A percentile compares a stretch with the other conserved stretches of the same genome.
phyloP scores from a whole-genome alignment of 2,329 filamentous ascomycete species.

The Hypoxylon sp. region DNA sequence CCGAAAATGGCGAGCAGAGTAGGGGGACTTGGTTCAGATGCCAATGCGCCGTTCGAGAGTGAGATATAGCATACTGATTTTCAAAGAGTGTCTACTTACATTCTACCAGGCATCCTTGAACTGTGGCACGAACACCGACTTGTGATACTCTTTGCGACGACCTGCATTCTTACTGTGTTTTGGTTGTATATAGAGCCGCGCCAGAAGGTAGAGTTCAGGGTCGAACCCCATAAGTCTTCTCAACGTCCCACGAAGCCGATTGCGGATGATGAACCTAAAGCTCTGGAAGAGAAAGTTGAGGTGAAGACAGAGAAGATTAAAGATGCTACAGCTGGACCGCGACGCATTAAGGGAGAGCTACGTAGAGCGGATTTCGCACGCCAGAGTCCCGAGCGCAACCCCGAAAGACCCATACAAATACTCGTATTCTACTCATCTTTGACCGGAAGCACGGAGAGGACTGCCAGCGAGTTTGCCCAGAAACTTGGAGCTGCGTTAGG shows the following conservation, averaged over 20 bases:
- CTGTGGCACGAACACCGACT: conserved; percentile 65
- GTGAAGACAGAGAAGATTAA: conserved; percentile 40
- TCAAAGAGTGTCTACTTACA: conserved; percentile 1
- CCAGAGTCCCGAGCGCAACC: conserved; percentile 49
- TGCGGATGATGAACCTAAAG: conserved; percentile 1
- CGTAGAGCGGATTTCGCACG: conserved; percentile 56
- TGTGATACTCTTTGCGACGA: conserved; percentile 59
- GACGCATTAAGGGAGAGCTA: conserved; percentile 63
- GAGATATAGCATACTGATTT: conserved; percentile 5
- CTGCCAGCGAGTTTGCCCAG: conserved; percentile 74
- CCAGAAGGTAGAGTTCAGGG: conserved; percentile 44
- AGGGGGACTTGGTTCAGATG: conserved; percentile 24
- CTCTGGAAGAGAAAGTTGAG: conserved; percentile 40
- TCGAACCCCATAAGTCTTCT: conserved; percentile 48
- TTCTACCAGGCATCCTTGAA: conserved; percentile 55
- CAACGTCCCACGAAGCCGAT: conserved; percentile 26
- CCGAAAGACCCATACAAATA: conserved; percentile 72
- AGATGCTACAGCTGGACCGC: conserved; percentile 61
- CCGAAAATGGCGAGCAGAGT: conserved; percentile 34
- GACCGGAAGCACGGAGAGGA: conserved; percentile 84
- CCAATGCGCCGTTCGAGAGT: conserved; percentile 24
- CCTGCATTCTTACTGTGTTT: conserved; percentile 55
- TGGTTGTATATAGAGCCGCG: conserved; percentile 54
- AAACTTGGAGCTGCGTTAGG: conserved; percentile 68
- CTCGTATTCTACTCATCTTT: conserved; percentile 92